Conservation (phyloP, 2,329 filamentous ascomycete genomes). For the Pyrenochaeta sp. region DNA sequence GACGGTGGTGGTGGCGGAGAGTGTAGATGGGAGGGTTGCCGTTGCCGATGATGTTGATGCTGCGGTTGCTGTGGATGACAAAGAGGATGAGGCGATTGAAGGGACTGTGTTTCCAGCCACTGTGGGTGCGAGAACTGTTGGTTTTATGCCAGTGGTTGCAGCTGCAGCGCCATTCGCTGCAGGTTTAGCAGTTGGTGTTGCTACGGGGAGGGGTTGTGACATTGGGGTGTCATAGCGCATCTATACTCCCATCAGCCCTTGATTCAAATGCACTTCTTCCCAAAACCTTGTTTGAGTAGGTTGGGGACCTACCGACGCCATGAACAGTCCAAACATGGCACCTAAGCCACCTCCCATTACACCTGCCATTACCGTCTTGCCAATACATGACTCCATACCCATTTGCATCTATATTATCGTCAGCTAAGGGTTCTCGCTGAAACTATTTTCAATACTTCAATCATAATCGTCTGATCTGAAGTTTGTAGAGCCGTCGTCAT, state of each 20-base stretch:
- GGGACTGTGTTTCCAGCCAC: neutral
- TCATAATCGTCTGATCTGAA: neutral
- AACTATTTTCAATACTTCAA: neutral
- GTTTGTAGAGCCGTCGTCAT: neutral
- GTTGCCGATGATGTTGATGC: slow-evolving; percentile 71
- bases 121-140: slow-evolving; percentile 25
- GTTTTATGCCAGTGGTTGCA: slow-evolving; percentile 14
- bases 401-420: slow-evolving; percentile 70
- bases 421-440: slow-evolving; percentile 1
- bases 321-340: slow-evolving; percentile 94
- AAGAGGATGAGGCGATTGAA: neutral
- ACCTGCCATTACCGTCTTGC: slow-evolving; percentile 88
- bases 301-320: slow-evolving; percentile 79
- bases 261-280: neutral
- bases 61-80: slow-evolving; percentile 19
- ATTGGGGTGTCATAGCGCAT: slow-evolving; percentile 98
- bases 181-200: slow-evolving; percentile 41
- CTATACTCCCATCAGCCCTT: slow-evolving; percentile 54
- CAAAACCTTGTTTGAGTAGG: neutral
- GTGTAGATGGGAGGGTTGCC: slow-evolving; percentile 60
- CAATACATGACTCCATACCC: slow-evolving; percentile 90
- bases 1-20: slow-evolving; percentile 48
- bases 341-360: slow-evolving; percentile 95
- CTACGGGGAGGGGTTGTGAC: slow-evolving; percentile 55
- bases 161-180: slow-evolving; percentile 48